Conservation (phyloP, 441 rosid species). For the Omphalea diandra region DNA sequence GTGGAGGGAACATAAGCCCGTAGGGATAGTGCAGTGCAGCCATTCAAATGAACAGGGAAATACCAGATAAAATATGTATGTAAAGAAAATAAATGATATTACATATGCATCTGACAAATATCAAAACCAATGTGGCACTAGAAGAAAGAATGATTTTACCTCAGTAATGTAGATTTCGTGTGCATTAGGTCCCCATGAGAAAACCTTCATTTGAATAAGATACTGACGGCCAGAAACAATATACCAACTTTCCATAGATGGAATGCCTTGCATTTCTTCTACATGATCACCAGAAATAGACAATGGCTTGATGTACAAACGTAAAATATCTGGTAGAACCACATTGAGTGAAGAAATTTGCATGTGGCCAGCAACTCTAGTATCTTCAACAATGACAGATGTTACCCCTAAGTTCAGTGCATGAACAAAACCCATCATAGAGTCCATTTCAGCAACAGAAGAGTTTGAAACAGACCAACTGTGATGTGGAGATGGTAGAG, state of each 20-base stretch:
- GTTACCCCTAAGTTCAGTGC: constrained; percentile 75
- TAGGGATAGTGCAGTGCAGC: neutral
- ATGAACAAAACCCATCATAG: constrained; percentile 52
- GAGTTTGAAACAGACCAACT: constrained; percentile 74
- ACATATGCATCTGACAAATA: constrained; percentile 1
- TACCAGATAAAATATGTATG: constrained; percentile 1
- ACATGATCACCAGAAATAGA: constrained; percentile 55
- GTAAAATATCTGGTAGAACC: constrained; percentile 69
- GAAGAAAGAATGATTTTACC: constrained; percentile 47
- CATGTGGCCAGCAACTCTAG: constrained; percentile 79
- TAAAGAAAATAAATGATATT: constrained; percentile 12
- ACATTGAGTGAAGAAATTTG: constrained; percentile 84
- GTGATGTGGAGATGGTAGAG: constrained; percentile 79
- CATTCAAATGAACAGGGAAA: constrained; percentile 1
- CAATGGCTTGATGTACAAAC: constrained; percentile 55
- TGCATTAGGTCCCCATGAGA: constrained; percentile 60
- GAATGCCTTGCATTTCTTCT: constrained; percentile 51
- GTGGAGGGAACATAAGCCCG: neutral
- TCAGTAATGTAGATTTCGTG: constrained; percentile 82
- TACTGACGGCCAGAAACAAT: constrained; percentile 72
- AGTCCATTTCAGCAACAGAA: constrained; percentile 74
- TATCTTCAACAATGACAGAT: constrained; percentile 78
- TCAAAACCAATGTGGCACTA: constrained; percentile 3
- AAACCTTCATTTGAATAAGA: constrained; percentile 69
- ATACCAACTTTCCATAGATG: constrained; percentile 74